Evolutionary conservation across 768 basidiomycete genomes (phyloP).

Genomic region (Rhizopogon rudus): DNA sequence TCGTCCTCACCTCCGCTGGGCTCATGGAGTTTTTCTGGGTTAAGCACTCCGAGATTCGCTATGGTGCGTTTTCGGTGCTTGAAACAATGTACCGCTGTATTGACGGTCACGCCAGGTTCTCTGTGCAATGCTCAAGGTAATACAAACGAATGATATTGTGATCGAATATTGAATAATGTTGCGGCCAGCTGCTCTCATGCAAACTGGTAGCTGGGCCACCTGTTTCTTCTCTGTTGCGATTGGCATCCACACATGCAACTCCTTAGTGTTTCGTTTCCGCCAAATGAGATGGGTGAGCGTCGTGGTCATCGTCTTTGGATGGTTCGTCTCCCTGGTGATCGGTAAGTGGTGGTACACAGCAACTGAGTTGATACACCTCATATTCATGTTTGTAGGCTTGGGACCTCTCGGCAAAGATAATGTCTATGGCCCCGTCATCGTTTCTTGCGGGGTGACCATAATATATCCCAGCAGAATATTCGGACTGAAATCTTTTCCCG

Average conservation of each 20-base stretch:
- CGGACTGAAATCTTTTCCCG: slow-evolving; percentile 58
- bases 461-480: slow-evolving; percentile 40
- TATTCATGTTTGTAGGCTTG: slow-evolving; percentile 25
- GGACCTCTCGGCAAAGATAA: slow-evolving; percentile 31
- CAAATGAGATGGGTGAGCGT: slow-evolving; percentile 46
- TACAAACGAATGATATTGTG: background rate
- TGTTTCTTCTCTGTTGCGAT: slow-evolving; percentile 64
- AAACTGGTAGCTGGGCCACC: slow-evolving; percentile 55
- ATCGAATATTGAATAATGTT: slow-evolving; percentile 1
- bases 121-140: slow-evolving; percentile 60
- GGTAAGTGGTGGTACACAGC: slow-evolving; percentile 37
- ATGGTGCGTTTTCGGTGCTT: slow-evolving; percentile 32
- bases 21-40: slow-evolving; percentile 52
- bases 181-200: slow-evolving; percentile 46
- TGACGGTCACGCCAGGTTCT: slow-evolving; percentile 28
- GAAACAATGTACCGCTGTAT: background rate
- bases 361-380: background rate
- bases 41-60: slow-evolving; percentile 35
- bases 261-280: slow-evolving; percentile 53
- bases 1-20: slow-evolving; percentile 47
- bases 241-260: slow-evolving; percentile 63
- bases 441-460: slow-evolving; percentile 48
- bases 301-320: slow-evolving; percentile 43
- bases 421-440: slow-evolving; percentile 47
- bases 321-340: slow-evolving; percentile 42